Base-by-base conservation (phyloP, 2,329 filamentous ascomycete genomes). In the Ilyonectria sp. region DNA sequence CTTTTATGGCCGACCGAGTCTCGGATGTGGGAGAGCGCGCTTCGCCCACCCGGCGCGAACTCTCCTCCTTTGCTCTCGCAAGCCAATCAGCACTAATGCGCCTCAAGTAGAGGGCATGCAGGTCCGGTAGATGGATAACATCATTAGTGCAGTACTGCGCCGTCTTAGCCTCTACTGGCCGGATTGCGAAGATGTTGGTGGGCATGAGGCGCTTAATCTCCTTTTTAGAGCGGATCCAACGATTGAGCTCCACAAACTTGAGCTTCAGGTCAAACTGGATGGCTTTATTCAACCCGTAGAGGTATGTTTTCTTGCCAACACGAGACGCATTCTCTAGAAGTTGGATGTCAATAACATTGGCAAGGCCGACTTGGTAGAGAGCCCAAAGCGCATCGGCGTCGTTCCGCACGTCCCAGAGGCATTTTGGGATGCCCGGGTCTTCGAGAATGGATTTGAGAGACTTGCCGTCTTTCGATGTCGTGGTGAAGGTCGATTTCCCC, bases 381-480 rank as follows among this genome's bases (percentile, higher is more conserved):
- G 59, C 49, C 59, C 59, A 61, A 8, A 61, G 35, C 6, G 59
- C 59, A n/a, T 61, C 59, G 7, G 59, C 59, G 17, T 61, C 59
- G n/a, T 61, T 61, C 8, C 59, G 49, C 13, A 61, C 59, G 40
- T 61, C 59, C 59, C 59, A 61, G 23, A 53, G 31, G 19, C n/a
- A 54, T 35, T 61, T 61, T 19, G 47, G 13, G 6, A 15, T 33
- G 21, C 5, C 2, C 7, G 59, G 33, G n/a, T 54, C 49, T n/a
- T 61, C 37, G 0, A 61, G 59, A n/a, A 61, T 46, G 9, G 21
- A 10, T 33, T 61, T 43, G 4, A 61, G 47, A 13, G 58, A 31
- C 15, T 29, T 23, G 1, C 37, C 40, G 21, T 31, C 7, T 23
- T 17, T 9, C 10, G 9, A 26, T n/a, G 19, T 11, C 5, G 17